phyloP scores from a whole-genome alignment of 495 filamentous ascomycete species.

The Penicillium coprophilum region DNA sequence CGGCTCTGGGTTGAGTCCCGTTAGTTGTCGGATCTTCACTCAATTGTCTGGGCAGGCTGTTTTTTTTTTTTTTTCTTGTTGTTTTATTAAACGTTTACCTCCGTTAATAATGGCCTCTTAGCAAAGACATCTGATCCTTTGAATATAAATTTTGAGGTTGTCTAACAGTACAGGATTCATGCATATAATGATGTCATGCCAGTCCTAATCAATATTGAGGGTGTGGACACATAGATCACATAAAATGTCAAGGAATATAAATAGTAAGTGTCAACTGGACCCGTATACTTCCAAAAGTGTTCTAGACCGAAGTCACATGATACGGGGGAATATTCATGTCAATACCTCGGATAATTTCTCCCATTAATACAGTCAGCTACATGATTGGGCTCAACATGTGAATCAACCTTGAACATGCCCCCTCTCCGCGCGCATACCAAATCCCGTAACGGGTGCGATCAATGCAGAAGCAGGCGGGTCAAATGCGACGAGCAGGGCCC shows the following conservation, averaged over 20 bases:
- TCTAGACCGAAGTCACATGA: constrained; percentile 11
- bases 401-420: constrained; percentile 19
- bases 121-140: background rate
- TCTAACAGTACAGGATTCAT: too few species aligned
- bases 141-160: background rate
- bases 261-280: background rate
- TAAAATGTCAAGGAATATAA: background rate
- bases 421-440: constrained; percentile 51
- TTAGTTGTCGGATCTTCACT: background rate
- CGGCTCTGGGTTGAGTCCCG: constrained; percentile 7
- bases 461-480: constrained; percentile 55
- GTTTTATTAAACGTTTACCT: background rate
- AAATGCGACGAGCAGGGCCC: constrained; percentile 46
- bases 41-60: background rate
- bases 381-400: constrained; percentile 2
- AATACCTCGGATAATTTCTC: background rate
- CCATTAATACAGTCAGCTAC: background rate
- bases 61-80: too few species aligned
- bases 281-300: background rate
- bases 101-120: background rate
- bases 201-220: background rate
- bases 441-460: constrained; percentile 54
- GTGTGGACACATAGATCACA: background rate
- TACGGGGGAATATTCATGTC: background rate
- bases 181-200: background rate